Evolutionary conservation across 345 rosid genomes (phyloP).

Genomic region (Cardamine chenopodiifolia): DNA sequence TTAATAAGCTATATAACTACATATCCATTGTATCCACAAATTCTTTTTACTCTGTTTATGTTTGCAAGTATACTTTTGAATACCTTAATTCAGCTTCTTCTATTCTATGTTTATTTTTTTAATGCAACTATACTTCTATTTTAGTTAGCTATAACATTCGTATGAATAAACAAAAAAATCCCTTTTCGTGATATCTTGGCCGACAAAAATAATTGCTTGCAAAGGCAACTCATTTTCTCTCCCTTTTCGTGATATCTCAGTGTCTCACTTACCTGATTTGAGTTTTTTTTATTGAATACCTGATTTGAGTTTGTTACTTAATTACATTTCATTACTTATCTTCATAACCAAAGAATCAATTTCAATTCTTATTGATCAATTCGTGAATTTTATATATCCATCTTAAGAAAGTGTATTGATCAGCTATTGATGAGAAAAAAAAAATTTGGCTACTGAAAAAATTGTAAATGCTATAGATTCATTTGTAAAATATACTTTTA

Average conservation of each 20-base stretch:
- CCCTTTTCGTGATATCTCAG: slow-evolving; percentile 3
- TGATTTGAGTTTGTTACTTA: neutral
- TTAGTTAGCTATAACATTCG: slow-evolving; percentile 12
- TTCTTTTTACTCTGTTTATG: neutral
- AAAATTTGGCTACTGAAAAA: slow-evolving; percentile 17
- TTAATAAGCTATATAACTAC: slow-evolving; percentile 25
- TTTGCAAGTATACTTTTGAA: neutral
- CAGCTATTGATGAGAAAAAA: slow-evolving; percentile 2
- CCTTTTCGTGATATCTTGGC: too few relatives aligned
- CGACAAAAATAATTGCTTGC: slow-evolving; percentile 39
- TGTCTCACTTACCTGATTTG: slow-evolving; percentile 1
- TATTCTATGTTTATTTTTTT: neutral
- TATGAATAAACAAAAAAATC: too few relatives aligned
- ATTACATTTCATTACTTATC: too few relatives aligned
- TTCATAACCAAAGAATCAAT: neutral
- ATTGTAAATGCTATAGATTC: neutral
- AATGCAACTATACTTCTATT: neutral
- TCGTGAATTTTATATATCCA: neutral
- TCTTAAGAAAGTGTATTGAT: neutral
- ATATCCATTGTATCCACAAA: slow-evolving; percentile 9
- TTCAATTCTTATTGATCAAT: neutral
- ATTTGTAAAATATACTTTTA: neutral
- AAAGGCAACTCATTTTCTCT: slow-evolving; percentile 36
- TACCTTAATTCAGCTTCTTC: neutral
- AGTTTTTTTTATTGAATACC: neutral